phyloP scores from a whole-genome alignment of 2,329 filamentous ascomycete genomes.

The Calonectria hongkongensis region DNA sequence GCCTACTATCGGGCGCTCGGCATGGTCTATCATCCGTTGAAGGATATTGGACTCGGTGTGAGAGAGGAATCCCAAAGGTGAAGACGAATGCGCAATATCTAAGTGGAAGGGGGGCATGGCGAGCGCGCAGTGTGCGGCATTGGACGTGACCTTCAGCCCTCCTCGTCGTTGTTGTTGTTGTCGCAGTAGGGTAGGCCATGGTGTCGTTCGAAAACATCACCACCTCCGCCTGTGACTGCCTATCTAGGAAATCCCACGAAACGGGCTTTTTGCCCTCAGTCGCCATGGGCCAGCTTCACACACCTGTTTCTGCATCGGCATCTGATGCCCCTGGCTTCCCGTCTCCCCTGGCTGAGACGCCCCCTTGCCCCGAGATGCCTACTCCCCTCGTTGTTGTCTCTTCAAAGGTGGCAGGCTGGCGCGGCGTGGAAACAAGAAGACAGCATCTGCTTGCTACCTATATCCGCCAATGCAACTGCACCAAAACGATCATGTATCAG shows the following conservation, averaged over 20 bases:
- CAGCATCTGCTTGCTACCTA: slow-evolving; percentile 15
- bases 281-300: slow-evolving; percentile 18
- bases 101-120: not conserved
- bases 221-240: slow-evolving; percentile 11
- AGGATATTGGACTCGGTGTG: not conserved
- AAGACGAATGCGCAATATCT: not conserved
- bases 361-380: slow-evolving; percentile 19
- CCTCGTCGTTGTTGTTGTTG: not conserved
- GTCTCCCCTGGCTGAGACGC: slow-evolving; percentile 19
- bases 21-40: not conserved
- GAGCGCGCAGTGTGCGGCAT: not conserved
- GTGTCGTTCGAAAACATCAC: slow-evolving; percentile 17
- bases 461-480: slow-evolving; percentile 14
- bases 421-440: slow-evolving; percentile 23
- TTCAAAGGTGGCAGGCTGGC: not conserved
- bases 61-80: not conserved
- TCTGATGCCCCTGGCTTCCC: slow-evolving; percentile 11
- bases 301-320: slow-evolving; percentile 16
- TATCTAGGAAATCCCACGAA: slow-evolving; percentile 11
- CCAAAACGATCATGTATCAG: slow-evolving; percentile 24
- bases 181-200: not conserved
- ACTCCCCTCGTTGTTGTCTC: slow-evolving; percentile 16
- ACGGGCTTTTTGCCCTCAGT: slow-evolving; percentile 9
- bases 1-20: slow-evolving; percentile 8
- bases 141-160: not conserved